These are phyloP conservation scores for Xylogone sp. DNA, from an alignment of 2,329 filamentous ascomycete genomes.

Conservation along the genomic window DNA sequence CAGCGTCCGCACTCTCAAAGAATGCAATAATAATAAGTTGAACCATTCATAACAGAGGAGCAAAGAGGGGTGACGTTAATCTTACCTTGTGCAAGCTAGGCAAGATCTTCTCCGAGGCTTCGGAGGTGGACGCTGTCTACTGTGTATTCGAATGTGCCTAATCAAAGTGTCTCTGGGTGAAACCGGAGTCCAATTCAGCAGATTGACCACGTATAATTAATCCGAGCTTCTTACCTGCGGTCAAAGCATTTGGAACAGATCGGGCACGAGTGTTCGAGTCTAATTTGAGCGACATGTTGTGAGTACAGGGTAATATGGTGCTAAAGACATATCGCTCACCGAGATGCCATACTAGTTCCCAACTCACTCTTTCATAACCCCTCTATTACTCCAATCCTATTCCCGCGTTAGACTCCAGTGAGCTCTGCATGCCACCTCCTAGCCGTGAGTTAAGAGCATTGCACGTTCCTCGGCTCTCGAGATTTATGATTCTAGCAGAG, in stretches of 20 bases:
- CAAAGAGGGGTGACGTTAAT: neutral
- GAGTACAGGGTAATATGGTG: neutral
- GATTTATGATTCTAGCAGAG: neutral
- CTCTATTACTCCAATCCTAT: no score
- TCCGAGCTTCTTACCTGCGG: neutral
- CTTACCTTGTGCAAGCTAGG: neutral
- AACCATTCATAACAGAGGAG: neutral
- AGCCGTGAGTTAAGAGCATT: no score
- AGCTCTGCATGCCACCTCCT: no score
- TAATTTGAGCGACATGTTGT: neutral
- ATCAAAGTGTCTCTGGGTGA: neutral
- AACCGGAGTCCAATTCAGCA: neutral
- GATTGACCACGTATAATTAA: neutral
- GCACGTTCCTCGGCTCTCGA: no score
- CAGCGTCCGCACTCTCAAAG: neutral
- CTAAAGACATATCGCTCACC: neutral
- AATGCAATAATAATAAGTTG: neutral
- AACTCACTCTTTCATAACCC: no score
- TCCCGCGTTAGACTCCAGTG: no score
- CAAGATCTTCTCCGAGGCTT: neutral
- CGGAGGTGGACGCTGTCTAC: neutral
- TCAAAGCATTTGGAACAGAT: neutral
- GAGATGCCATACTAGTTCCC: neutral
- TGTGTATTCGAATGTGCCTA: neutral
- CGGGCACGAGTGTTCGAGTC: neutral